A percentile compares a stretch with the other conserved stretches of the same genome.
These are phyloP conservation scores for Plasmodium coatneyi DNA, from an alignment of 169 alveolate species.

Conservation along the genomic window DNA sequence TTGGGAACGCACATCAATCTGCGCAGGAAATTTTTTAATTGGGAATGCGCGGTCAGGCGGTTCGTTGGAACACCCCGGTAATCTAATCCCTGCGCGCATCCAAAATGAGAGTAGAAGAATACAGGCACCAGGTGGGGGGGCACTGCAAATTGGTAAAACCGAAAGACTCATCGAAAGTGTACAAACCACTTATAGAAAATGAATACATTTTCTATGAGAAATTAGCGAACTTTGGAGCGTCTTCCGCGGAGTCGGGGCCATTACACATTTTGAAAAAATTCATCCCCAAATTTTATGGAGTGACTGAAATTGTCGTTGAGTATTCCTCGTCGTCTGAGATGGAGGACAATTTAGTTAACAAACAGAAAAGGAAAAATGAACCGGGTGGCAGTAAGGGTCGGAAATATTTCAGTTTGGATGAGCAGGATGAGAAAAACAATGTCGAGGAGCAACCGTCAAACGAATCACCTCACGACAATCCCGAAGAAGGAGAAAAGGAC, in stretches of 20 bases:
- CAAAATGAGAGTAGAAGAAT: constrained; percentile 78
- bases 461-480: too few relatives aligned
- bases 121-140: constrained; percentile 85
- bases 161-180: constrained; percentile 79
- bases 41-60: neutral
- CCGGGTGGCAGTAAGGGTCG: neutral
- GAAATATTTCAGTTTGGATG: neutral
- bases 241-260: constrained; percentile 80
- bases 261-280: constrained; percentile 79
- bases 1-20: neutral
- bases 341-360: neutral
- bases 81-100: neutral
- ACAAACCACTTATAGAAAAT: constrained; percentile 80
- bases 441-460: neutral
- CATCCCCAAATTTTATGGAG: constrained; percentile 82
- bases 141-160: constrained; percentile 81
- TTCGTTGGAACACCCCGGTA: neutral
- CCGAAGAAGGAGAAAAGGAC: neutral
- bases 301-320: constrained; percentile 73
- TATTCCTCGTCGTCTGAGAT: neutral
- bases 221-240: constrained; percentile 73
- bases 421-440: neutral
- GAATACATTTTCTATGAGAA: constrained; percentile 80
- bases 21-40: neutral
- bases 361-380: constrained; percentile 1